Evolutionary conservation across 768 basidiomycete genomes (phyloP), one percentile per base, ranked within the genome.

Genomic region (Flagelloscypha sp.): DNA sequence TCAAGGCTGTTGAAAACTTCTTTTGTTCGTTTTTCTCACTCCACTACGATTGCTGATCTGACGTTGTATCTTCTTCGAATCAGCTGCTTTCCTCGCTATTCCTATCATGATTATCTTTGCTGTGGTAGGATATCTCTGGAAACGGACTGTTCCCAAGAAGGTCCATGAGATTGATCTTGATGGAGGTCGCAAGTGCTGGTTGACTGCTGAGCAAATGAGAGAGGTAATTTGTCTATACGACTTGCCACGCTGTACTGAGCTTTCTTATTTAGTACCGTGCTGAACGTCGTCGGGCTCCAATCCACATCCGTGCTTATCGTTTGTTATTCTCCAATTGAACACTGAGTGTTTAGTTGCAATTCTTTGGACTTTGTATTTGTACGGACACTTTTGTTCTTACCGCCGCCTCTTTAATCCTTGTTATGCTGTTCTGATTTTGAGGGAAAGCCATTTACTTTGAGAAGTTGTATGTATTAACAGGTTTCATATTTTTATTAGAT

Each of bases 151-250:
- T 7, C 36, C 36, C 15, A 28, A 30, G 10, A 16, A 29, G 7
- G 36, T 29, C 13, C 10, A 18, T 22, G 36, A 37, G 36, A 69
- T 69, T 34, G 60, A 69, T 35, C 56, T 69, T 33, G 65, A 67
- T 36, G 57, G 56, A 29, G 65, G 63, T 29, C 63, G 66, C 38
- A 68, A 66, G 56, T 62, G 60, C 45, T 68, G 66, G 66, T 49
- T 64, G 18, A 68, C 65, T 4, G 65, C 57, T 3, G 62, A 63
- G 34, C 61, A 68, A 42, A 66, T 68, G 66, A 54, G 61, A 28
- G 52, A 54, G 38, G 61, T 62, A 46, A 52, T 49, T 33, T n/a
- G 23, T 6, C 11, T 13, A 6, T 8, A 21, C 20, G 7, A 6
- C 27, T 24, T 24, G 4, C 16, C 17, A 9, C 19, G 7, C 2